phyloP scores from a whole-genome alignment of 495 filamentous ascomycete species.

The Amorphotheca resinae region DNA sequence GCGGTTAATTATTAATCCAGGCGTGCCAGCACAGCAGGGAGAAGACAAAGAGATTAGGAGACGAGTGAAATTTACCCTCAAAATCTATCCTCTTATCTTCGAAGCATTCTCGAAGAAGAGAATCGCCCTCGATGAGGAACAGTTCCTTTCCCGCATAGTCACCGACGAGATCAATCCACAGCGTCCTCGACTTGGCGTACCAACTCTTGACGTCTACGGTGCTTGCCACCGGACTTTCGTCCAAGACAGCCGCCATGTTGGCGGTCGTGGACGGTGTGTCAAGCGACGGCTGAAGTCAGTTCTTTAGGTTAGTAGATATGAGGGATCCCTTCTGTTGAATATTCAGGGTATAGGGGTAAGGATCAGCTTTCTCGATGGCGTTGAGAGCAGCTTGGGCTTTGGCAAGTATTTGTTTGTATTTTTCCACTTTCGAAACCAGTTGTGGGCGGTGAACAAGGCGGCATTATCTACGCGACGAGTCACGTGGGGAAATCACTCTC shows the following conservation, averaged over 20 bases:
- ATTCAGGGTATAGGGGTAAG: too few species aligned
- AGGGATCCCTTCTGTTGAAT: too few species aligned
- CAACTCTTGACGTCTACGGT: slow-evolving; percentile 11
- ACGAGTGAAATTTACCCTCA: slow-evolving; percentile 28
- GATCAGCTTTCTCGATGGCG: too few species aligned
- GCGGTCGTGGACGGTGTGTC: too few species aligned
- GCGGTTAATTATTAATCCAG: not conserved
- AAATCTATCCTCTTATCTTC: slow-evolving; percentile 49
- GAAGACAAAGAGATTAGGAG: not conserved
- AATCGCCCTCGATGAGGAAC: slow-evolving; percentile 65
- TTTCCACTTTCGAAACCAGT: too few species aligned
- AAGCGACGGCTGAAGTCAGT: too few species aligned
- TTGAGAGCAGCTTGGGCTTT: too few species aligned
- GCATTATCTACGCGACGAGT: too few species aligned
- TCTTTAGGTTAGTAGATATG: too few species aligned
- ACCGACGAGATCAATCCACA: slow-evolving; percentile 47
- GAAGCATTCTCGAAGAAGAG: slow-evolving; percentile 50
- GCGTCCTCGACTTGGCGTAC: slow-evolving; percentile 18
- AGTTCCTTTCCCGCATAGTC: slow-evolving; percentile 63
- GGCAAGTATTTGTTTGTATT: too few species aligned
- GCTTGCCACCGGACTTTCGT: slow-evolving; percentile 1
- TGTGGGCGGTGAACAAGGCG: too few species aligned
- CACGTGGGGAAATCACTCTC: too few species aligned
- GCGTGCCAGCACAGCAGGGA: not conserved
- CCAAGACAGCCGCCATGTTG: slow-evolving; percentile 4